Evolutionary conservation across 805 yeast genomes (phyloP), one percentile per base, ranked within the genome.

Genomic region (Zygotorulaspora danielsina): DNA sequence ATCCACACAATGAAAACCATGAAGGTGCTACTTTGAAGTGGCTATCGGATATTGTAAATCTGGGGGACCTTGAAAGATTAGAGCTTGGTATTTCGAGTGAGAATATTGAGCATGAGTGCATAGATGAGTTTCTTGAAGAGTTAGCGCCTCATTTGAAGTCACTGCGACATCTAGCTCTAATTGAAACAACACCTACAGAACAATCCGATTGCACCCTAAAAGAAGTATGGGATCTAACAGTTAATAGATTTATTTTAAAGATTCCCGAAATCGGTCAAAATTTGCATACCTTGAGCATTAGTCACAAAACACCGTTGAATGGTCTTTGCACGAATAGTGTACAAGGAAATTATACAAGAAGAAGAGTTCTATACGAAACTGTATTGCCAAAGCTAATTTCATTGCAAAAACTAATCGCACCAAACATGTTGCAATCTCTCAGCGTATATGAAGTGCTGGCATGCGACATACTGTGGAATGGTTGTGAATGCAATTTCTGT

Each of bases 381-480:
- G 61, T 71, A 0, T 54, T 81, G 4, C 84, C 84, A 0, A 51
- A 65, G 11, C 47, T 76, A 19, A 50, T 50, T 10, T 51, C 64
- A 2, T 62, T 77, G 30, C 61, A 72, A 33, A 65, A 66, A 1
- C 54, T 84, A 10, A 61, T 75, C 3, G 68, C 79, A 0, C 87
- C 89, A 2, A 76, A 77, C 4, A 66, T 81, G 38, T 56, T 84
- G 46, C 76, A 78, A 41, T 64, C 79, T 0, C 63, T 80, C 15
- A 67, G 86, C 0, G 75, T 85, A 45, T 84, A 82, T 55, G 94
- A 84, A 48, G 80, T 79, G 40, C 56, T 80, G 5, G 77, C 79
- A 54, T 81, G 85, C 32, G 83, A 80, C 45, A 47, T 84, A 36
- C 57, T 84, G 17, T 84, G 90, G 89, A 83, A 82, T 54, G 90